Evolutionary conservation across 202 grass and related monocot genomes (phyloP).

Genomic region (Setaria italica): DNA sequence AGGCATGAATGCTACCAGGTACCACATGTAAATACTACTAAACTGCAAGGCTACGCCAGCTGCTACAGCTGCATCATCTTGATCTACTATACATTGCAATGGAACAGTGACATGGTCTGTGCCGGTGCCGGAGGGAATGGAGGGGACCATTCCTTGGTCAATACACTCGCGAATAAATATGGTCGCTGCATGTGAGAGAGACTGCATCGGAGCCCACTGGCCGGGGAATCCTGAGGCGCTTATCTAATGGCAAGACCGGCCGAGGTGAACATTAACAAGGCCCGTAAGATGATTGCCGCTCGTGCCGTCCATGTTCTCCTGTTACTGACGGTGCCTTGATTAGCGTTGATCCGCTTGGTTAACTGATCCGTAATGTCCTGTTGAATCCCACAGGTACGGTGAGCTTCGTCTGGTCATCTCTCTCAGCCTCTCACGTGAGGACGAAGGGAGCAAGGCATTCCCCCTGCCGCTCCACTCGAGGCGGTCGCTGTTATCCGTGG

Average conservation of each 20-base stretch:
- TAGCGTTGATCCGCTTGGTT: neutral
- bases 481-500: neutral
- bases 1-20: slow-evolving; percentile 27
- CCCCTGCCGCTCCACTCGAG: slow-evolving; percentile 6
- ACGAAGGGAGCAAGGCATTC: slow-evolving; percentile 16
- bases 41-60: slow-evolving; percentile 15
- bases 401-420: slow-evolving; percentile 8
- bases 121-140: neutral
- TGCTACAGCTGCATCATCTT: slow-evolving; percentile 32
- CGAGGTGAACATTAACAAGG: slow-evolving; percentile 13
- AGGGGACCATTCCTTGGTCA: slow-evolving; percentile 48
- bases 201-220: slow-evolving; percentile 43
- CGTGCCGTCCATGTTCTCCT: slow-evolving; percentile 43
- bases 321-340: neutral
- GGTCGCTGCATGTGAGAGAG: slow-evolving; percentile 50
- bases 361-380: slow-evolving; percentile 23
- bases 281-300: neutral
- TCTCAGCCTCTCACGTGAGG: neutral
- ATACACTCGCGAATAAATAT: slow-evolving; percentile 28
- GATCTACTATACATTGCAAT: slow-evolving; percentile 11
- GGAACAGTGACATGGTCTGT: neutral
- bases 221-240: slow-evolving; percentile 24
- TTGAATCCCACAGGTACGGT: neutral
- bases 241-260: slow-evolving; percentile 18
- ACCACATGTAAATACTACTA: slow-evolving; percentile 4